Evolutionary conservation across 768 basidiomycete genomes (phyloP).

Genomic region (Boletellus ananiceps): DNA sequence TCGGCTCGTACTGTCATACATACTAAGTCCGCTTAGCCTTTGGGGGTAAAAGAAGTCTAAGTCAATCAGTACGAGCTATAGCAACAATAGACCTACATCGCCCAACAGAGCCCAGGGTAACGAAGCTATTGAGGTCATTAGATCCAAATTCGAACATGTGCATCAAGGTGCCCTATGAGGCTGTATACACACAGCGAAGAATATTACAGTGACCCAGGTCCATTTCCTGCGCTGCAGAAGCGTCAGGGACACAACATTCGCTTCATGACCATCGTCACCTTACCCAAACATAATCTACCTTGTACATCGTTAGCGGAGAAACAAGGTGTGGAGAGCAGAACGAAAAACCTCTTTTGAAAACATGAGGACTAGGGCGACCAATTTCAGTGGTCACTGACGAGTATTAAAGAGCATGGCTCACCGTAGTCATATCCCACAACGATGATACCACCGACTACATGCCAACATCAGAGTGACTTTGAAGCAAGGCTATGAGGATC

Average conservation of each 20-base stretch:
- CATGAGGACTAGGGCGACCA: constrained; percentile 21
- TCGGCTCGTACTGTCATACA: neutral
- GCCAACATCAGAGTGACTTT: neutral
- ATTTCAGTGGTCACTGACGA: neutral
- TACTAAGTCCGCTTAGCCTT: neutral
- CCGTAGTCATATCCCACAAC: neutral
- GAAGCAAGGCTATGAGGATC: neutral
- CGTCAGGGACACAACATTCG: neutral
- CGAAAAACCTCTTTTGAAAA: neutral
- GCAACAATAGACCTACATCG: neutral
- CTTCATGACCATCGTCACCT: too few species aligned
- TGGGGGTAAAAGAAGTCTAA: neutral
- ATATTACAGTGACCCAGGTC: constrained; percentile 2
- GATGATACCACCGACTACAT: neutral
- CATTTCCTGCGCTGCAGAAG: neutral
- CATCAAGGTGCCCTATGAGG: neutral
- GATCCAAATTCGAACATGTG: neutral
- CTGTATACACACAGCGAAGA: neutral
- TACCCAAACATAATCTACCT: constrained; percentile 6
- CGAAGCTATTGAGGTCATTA: neutral
- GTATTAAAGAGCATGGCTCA: neutral
- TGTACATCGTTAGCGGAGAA: neutral
- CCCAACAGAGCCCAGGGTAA: constrained; percentile 4
- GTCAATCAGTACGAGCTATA: too few species aligned
- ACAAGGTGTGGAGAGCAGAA: neutral